Base-by-base conservation (phyloP, 768 basidiomycete species). In the Hortiboletus flavorubellus region DNA sequence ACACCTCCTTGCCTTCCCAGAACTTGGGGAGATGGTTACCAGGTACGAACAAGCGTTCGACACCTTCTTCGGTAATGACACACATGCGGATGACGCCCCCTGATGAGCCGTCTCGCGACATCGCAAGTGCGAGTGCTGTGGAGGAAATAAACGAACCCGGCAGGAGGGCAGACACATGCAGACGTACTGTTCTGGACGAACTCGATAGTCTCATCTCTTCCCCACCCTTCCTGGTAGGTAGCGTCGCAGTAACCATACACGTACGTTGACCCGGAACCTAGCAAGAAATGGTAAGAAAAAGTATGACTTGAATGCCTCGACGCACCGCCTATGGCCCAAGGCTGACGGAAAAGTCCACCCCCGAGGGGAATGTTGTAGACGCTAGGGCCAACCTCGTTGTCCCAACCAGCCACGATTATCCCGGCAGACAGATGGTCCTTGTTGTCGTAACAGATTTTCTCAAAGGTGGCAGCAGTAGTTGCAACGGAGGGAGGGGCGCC, bases 231-330 rank as follows among this genome's bases (percentile, higher is more conserved):
- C 72, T 85, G 75, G 70, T 89, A 99, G 29, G 94, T 98, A n/a
- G 97, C 93, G 71, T 99, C 97, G 64, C 97, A 98, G 75, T 98
- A 98, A 49, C 96, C 97, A 68, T 98, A 99, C 11, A 98, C 93
- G 69, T 98, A 99, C 8, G 94, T 93, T 37, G 94, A 97, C 8
- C 97, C 97, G 48, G 93, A 96, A 26, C 93, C 90, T 93, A 60
- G 30, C 18, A 41, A 30, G 43, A 35, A 9, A 34, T 10, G 12
- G 26, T 60, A 18, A 48, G 34, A 29, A n/a, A 51, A 9, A 39
- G 38, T 3, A n/a, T 0, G 38, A 23, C 11, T 14, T 2, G 18
- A 14, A 34, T 43, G 35, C 35, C 35, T 47, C 44, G 42, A 69
- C 83, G 40, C 66, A 91, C 93, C 94, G 71, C 95, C 97, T 59